Conservation (phyloP, 257 asterid species). For the Fraxinus cuspidata region DNA sequence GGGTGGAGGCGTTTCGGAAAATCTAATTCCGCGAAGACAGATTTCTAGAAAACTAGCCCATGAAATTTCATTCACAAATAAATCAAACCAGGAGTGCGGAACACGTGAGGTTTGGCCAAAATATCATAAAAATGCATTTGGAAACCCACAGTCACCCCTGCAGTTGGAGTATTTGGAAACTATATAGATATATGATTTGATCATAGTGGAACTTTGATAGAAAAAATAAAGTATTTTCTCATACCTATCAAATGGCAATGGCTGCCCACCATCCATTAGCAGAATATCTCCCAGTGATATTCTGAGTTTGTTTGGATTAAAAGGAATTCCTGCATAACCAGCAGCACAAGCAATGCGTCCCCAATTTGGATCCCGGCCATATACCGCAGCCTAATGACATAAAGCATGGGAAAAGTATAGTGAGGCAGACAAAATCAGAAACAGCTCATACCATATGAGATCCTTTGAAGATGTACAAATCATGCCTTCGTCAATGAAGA, state of each 20-base stretch:
- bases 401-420: slow-evolving; percentile 18
- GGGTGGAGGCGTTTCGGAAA: neutral
- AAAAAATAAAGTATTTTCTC: neutral
- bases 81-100: neutral
- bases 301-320: slow-evolving; percentile 61
- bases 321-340: slow-evolving; percentile 85
- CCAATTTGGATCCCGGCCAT: slow-evolving; percentile 99
- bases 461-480: slow-evolving; percentile 3
- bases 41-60: neutral
- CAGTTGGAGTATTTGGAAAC: neutral
- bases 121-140: neutral
- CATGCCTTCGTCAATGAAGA: slow-evolving; percentile 87
- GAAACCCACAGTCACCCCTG: neutral
- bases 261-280: slow-evolving; percentile 92
- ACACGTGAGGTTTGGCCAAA: neutral
- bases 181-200: neutral
- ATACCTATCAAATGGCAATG: slow-evolving; percentile 84
- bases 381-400: slow-evolving; percentile 75
- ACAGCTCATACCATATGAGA: slow-evolving; percentile 3
- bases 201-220: neutral
- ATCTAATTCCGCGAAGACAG: neutral
- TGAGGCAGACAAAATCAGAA: slow-evolving; percentile 10
- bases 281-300: slow-evolving; percentile 78
- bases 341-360: slow-evolving; percentile 98
- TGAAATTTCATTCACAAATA: neutral